A percentile compares a stretch with the other conserved stretches of the same genome.
Evolutionary conservation across 768 basidiomycete species (phyloP).

Genomic region (Rhodotorula babjevae): DNA sequence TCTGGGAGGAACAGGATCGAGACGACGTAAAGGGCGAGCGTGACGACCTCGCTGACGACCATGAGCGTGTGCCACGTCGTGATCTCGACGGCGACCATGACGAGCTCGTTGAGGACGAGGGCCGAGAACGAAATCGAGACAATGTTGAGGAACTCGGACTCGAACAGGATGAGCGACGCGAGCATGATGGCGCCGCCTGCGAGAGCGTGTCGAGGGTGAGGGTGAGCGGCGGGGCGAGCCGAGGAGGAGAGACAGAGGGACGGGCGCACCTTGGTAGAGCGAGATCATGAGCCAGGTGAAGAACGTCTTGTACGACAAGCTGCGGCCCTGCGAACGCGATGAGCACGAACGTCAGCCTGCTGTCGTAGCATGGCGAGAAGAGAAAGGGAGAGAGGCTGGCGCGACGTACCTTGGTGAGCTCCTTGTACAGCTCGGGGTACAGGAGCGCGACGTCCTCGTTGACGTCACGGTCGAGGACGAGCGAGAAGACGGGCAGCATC

Average conservation of each 20-base stretch:
- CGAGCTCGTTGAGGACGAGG: conserved; percentile 88
- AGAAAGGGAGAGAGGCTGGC: background rate
- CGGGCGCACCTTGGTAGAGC: conserved; percentile 76
- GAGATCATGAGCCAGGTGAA: conserved; percentile 98
- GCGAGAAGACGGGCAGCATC: conserved; percentile 96
- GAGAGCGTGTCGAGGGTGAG: background rate
- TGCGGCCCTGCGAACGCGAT: conserved; percentile 65
- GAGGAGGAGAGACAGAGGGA: background rate
- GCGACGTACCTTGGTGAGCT: conserved; percentile 75
- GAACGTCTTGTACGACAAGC: conserved; percentile 94
- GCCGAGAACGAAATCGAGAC: conserved; percentile 98
- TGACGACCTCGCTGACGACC: conserved; percentile 84
- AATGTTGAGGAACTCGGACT: conserved; percentile 95
- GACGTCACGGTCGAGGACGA: conserved; percentile 91
- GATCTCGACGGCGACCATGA: conserved; percentile 97
- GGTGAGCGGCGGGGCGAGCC: background rate
- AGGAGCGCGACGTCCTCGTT: conserved; percentile 89
- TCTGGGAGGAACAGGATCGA: conserved; percentile 92
- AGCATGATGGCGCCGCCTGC: conserved; percentile 97
- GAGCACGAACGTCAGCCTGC: background rate
- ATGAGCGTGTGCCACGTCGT: conserved; percentile 98
- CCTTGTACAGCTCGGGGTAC: conserved; percentile 97
- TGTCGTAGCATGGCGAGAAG: background rate
- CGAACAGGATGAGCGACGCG: conserved; percentile 89
- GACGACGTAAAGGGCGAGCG: conserved; percentile 77